Evolutionary conservation across 768 basidiomycete species (phyloP).

Genomic region (Boletus rubroflammeus): DNA sequence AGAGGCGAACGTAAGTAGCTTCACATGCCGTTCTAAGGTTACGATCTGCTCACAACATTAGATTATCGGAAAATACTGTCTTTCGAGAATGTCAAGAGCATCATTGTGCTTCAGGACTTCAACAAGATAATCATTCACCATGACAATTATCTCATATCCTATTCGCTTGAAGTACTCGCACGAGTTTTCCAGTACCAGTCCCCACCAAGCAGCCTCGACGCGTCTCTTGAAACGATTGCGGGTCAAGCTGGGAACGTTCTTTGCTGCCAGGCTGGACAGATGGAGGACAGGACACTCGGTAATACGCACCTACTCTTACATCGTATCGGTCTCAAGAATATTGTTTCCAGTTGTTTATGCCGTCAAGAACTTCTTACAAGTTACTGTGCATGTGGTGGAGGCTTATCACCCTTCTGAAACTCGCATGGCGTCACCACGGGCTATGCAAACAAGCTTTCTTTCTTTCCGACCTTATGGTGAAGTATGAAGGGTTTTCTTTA

Average conservation of each 20-base stretch:
- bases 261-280: constrained; percentile 56
- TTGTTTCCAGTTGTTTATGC: constrained; percentile 59
- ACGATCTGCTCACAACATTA: constrained; percentile 24
- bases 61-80: constrained; percentile 59
- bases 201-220: constrained; percentile 44
- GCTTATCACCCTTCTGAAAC: constrained; percentile 41
- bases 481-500: constrained; percentile 38
- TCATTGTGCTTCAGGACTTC: constrained; percentile 57
- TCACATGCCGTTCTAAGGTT: neutral
- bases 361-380: constrained; percentile 56
- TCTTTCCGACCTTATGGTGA: constrained; percentile 66
- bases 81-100: constrained; percentile 44
- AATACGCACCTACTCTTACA: constrained; percentile 16
- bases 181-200: constrained; percentile 52
- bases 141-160: constrained; percentile 56
- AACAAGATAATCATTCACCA: constrained; percentile 68
- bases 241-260: constrained; percentile 51
- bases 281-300: constrained; percentile 58
- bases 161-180: constrained; percentile 68
- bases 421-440: constrained; percentile 36
- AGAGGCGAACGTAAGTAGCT: constrained; percentile 49
- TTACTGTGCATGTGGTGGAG: constrained; percentile 61
- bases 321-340: constrained; percentile 4
- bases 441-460: constrained; percentile 19
- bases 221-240: constrained; percentile 60